These are phyloP conservation scores for Aspergillus jensenii DNA, from an alignment of 2,329 filamentous ascomycete species.

Conservation along the genomic window DNA sequence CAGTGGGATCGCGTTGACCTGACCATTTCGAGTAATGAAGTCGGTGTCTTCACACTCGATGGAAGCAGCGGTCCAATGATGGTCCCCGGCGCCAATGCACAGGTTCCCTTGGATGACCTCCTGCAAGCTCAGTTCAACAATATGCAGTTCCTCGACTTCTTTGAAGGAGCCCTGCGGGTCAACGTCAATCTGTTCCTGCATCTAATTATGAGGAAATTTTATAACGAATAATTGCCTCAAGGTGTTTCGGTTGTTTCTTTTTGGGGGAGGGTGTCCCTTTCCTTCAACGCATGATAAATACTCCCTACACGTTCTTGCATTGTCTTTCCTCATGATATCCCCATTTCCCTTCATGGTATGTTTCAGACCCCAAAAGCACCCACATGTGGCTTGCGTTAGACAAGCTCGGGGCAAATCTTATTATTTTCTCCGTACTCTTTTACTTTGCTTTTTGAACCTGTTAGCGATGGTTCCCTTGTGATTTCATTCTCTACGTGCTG, in stretches of 20 bases:
- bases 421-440: not conserved
- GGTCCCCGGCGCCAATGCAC: slow-evolving; percentile 87
- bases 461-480: slow-evolving; percentile 11
- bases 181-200: slow-evolving; percentile 98
- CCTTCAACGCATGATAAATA: slow-evolving; percentile 12
- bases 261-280: slow-evolving; percentile 5
- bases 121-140: slow-evolving; percentile 97
- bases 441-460: not conserved
- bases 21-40: slow-evolving; percentile 90
- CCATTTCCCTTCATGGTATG: slow-evolving; percentile 14
- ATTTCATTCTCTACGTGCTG: slow-evolving; percentile 5
- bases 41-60: slow-evolving; percentile 91
- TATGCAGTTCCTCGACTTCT: slow-evolving; percentile 92
- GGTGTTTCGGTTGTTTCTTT: slow-evolving; percentile 13
- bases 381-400: not conserved
- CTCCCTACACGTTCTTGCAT: slow-evolving; percentile 9
- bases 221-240: slow-evolving; percentile 50
- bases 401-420: not conserved
- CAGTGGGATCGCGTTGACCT: slow-evolving; percentile 93
- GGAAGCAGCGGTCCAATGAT: slow-evolving; percentile 90
- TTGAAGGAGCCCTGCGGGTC: slow-evolving; percentile 80
- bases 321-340: slow-evolving; percentile 12
- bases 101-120: slow-evolving; percentile 87
- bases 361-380: slow-evolving; percentile 13
- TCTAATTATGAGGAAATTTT: slow-evolving; percentile 98